Base-by-base conservation (phyloP, 1,284 basidiomycete genomes). In the Cryptococcus sp. region DNA sequence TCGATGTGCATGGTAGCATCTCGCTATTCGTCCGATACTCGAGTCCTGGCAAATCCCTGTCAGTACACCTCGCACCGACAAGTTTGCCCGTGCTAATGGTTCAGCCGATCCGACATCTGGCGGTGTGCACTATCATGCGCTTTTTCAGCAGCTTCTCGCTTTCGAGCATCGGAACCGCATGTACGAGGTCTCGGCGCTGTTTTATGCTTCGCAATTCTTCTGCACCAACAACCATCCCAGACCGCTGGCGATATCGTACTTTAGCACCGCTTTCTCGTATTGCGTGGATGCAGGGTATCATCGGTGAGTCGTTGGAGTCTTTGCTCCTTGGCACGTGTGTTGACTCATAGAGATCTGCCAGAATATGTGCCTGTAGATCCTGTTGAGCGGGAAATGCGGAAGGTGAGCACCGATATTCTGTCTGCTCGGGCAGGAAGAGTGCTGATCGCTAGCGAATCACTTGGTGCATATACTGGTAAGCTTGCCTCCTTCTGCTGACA, bases 141-240 rank as follows among this genome's bases (percentile, higher is more conserved):
- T 43, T 4, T 43, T 43, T n/a, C 41, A 43, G 41, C 41, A 43
- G 19, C 28, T 43, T 6, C 41, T 43, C 5, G 41, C 41, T 4
- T 25, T 43, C 9, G 41, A 43, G 31, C 41, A 43, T 23, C 41
- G 41, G 18, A 43, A 43, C 16, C 26, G 41, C 5, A 43, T 43
- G 41, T 43, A 43, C 41, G 41, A 43, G 19, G 31, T 43, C 14
- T 32, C 41, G 18, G 41, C 41, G 6, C 28, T 43, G 18, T 43
- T 43, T 24, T 43, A 43, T 28, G 41, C 41, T 16, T 43, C 41
- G 9, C 41, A 43, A 19, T 43, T 43, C 28, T 43, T 43, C 41
- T 43, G 41, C 19, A 43, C 41, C 28, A 43, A 43, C 41, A 43
- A 43, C 19, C 23, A 25, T 14, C 41, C 41, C 11, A 11, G 41